A percentile compares a stretch with the other conserved stretches of the same genome.
Evolutionary conservation across 1,139 yeast species (phyloP).

Genomic region (Maudiozyma humilis): DNA sequence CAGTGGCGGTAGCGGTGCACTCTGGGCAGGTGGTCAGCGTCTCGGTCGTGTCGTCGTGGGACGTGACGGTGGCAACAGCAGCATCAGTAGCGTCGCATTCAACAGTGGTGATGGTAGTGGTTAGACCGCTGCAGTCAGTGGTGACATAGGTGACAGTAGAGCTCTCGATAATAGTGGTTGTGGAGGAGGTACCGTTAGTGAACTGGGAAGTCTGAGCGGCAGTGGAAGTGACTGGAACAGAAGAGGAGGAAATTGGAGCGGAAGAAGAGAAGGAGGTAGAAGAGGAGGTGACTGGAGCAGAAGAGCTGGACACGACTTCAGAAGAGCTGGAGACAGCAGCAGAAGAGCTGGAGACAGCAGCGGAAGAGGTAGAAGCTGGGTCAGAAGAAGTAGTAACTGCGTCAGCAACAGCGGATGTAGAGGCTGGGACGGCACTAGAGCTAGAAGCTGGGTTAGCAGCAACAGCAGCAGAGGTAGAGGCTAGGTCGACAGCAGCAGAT

Average conservation of each 20-base stretch:
- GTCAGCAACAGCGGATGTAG: background rate
- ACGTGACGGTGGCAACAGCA: background rate
- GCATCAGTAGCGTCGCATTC: background rate
- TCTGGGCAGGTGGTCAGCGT: background rate
- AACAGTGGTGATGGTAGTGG: background rate
- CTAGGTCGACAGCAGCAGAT: background rate
- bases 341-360: background rate
- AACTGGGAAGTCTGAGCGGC: background rate
- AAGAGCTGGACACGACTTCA: background rate
- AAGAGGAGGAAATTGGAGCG: background rate
- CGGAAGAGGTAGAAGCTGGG: background rate
- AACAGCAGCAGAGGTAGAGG: background rate
- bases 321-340: background rate
- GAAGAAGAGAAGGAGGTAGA: background rate
- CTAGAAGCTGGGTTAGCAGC: background rate
- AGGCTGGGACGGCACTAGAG: background rate
- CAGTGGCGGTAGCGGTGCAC: background rate
- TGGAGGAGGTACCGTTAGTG: background rate
- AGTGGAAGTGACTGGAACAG: background rate
- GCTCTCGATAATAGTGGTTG: background rate
- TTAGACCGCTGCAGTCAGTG: background rate
- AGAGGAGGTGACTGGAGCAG: background rate
- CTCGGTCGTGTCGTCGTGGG: background rate
- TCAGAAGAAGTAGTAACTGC: no score
- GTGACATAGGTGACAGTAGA: slow-evolving; percentile 1